These are phyloP conservation scores for Penstemon eatonii DNA, from an alignment of 257 asterid species.

Conservation along the genomic window DNA sequence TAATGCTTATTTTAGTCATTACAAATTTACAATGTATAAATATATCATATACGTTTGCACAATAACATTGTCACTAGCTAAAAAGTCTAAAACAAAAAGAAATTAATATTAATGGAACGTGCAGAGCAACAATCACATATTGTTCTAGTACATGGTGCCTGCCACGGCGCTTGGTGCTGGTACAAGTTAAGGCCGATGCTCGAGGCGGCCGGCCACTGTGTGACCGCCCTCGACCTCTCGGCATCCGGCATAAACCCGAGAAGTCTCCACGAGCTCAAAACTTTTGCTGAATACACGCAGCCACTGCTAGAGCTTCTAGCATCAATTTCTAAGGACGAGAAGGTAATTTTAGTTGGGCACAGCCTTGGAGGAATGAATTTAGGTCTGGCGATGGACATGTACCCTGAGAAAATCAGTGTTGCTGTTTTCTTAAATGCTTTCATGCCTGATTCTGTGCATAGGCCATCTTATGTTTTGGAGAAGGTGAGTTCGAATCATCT, in stretches of 20 bases:
- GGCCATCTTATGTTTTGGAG: conserved; percentile 40
- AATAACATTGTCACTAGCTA: no score
- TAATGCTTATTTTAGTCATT: no score
- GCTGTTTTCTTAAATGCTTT: conserved; percentile 57
- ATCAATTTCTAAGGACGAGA: conserved; percentile 34
- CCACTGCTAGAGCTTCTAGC: conserved; percentile 51
- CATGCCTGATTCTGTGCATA: conserved; percentile 46
- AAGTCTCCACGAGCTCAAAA: conserved; percentile 34
- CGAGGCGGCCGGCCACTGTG: conserved; percentile 63
- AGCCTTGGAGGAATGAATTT: conserved; percentile 55
- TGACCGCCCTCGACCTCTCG: conserved; percentile 52
- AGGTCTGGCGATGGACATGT: conserved; percentile 45
- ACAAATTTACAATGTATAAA: no score
- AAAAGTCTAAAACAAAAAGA: no score
- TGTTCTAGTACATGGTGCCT: conserved; percentile 65
- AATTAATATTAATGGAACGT: no score
- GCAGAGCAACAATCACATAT: conserved; percentile 28
- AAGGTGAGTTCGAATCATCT: conserved; percentile 27
- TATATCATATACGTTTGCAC: no score
- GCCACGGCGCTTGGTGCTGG: conserved; percentile 80
- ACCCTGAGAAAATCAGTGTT: conserved; percentile 40
- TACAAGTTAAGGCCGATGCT: conserved; percentile 57
- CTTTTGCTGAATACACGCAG: conserved; percentile 41
- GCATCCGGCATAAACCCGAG: conserved; percentile 52
- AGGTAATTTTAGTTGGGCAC: conserved; percentile 62